phyloP scores from a whole-genome alignment of 768 basidiomycete species.

The Coprinopsis sp. region DNA sequence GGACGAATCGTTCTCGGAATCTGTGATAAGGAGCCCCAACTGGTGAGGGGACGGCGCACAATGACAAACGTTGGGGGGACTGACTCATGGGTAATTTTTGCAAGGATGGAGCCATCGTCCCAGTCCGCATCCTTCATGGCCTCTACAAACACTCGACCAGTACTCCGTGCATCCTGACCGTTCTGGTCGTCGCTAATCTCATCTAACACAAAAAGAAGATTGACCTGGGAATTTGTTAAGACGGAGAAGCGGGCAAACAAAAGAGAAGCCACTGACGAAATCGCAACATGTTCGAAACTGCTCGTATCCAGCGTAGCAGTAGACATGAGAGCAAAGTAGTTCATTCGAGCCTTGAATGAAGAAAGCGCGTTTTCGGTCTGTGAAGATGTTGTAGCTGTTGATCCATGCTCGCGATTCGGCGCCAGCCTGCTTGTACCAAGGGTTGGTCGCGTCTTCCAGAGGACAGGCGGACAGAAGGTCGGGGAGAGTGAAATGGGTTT shows the following conservation, averaged over 20 bases:
- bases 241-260: conserved; percentile 1
- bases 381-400: conserved; percentile 54
- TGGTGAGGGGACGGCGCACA: conserved; percentile 1
- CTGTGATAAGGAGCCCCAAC: conserved; percentile 33
- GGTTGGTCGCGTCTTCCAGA: conserved; percentile 46
- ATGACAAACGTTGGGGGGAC: conserved; percentile 17
- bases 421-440: conserved; percentile 50
- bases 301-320: conserved; percentile 53
- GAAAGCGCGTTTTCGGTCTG: conserved; percentile 57
- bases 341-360: conserved; percentile 60
- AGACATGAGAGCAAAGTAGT: conserved; percentile 57
- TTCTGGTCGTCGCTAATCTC: conserved; percentile 66
- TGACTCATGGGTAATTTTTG: conserved; percentile 59
- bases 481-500: conserved; percentile 45
- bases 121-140: conserved; percentile 48
- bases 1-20: conserved; percentile 47
- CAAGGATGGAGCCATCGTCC: conserved; percentile 53
- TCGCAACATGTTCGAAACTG: conserved; percentile 59
- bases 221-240: conserved; percentile 40
- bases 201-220: conserved; percentile 62
- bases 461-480: conserved; percentile 50
- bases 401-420: conserved; percentile 60
- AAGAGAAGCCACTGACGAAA: conserved; percentile 35
- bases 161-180: conserved; percentile 48
- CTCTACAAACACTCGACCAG: conserved; percentile 48